phyloP scores from a whole-genome alignment of 164 flowering plant genomes.

The Echeveria elegans region DNA sequence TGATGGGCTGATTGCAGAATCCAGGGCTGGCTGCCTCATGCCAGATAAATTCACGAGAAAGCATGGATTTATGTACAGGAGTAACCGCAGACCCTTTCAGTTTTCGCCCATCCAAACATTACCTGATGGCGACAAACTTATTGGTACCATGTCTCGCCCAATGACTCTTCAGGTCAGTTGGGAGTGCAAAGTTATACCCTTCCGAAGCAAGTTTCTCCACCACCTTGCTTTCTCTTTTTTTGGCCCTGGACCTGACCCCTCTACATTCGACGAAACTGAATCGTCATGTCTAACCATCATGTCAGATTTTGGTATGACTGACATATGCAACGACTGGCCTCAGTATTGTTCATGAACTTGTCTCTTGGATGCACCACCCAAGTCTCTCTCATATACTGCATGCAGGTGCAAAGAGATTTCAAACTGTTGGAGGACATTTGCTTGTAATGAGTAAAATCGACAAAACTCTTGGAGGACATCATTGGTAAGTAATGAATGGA shows the following conservation, averaged over 20 bases:
- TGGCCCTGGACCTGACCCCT: slow-evolving; percentile 15
- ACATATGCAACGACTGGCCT: slow-evolving; percentile 36
- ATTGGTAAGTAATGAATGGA: too few species aligned
- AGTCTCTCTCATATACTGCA: slow-evolving; percentile 44
- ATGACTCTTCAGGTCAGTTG: slow-evolving; percentile 74
- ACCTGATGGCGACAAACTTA: slow-evolving; percentile 93
- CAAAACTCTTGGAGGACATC: too few species aligned
- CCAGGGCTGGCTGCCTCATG: slow-evolving; percentile 15
- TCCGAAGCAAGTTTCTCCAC: slow-evolving; percentile 77
- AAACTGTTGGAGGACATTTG: too few species aligned
- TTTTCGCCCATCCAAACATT: slow-evolving; percentile 27
- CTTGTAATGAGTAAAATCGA: too few species aligned
- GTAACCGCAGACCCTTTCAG: slow-evolving; percentile 24
- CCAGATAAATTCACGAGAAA: slow-evolving; percentile 22
- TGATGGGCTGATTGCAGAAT: slow-evolving; percentile 17
- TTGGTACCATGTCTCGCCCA: slow-evolving; percentile 98
- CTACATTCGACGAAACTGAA: slow-evolving; percentile 17
- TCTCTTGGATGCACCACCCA: slow-evolving; percentile 65
- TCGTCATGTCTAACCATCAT: slow-evolving; percentile 29
- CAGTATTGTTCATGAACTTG: slow-evolving; percentile 33
- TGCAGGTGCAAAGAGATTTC: slow-evolving; percentile 39
- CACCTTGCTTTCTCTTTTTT: slow-evolving; percentile 39
- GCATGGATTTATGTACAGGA: slow-evolving; percentile 37
- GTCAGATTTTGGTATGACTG: slow-evolving; percentile 36
- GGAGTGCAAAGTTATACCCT: slow-evolving; percentile 60